Percentiles rank a stretch among this genome's conserved stretches.
Conservation (phyloP, 1,284 basidiomycete species). For the Hymenochaete sp. region DNA sequence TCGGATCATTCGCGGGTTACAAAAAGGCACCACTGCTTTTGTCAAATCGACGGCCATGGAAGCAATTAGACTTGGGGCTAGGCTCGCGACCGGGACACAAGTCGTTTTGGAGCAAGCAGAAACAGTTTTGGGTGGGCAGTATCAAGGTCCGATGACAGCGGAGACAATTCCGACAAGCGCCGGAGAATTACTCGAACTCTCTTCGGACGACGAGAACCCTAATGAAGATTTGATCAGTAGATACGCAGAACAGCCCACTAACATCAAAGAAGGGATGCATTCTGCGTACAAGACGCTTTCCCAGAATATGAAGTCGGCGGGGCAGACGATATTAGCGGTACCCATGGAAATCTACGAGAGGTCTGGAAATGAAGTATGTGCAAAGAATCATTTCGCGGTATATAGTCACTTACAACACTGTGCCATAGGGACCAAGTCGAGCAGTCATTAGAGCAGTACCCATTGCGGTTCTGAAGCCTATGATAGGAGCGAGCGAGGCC, state of each 20-base stretch:
- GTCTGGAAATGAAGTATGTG: conserved; percentile 73
- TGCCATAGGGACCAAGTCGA: conserved; percentile 72
- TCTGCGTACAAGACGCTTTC: conserved; percentile 82
- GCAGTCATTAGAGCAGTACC: conserved; percentile 94
- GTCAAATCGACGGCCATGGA: conserved; percentile 91
- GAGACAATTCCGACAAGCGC: conserved; percentile 42
- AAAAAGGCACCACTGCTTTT: conserved; percentile 88
- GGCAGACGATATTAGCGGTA: conserved; percentile 96
- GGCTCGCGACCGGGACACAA: conserved; percentile 92
- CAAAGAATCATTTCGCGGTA: conserved; percentile 1
- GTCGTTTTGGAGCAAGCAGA: conserved; percentile 96
- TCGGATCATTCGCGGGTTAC: conserved; percentile 85
- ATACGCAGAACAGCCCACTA: conserved; percentile 85
- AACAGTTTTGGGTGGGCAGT: conserved; percentile 78
- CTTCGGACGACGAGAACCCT: conserved; percentile 35
- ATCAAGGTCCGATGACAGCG: conserved; percentile 53
- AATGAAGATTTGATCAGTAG: conserved; percentile 60
- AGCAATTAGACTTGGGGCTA: conserved; percentile 91
- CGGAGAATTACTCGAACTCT: conserved; percentile 22
- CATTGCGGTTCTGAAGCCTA: conserved; percentile 91
- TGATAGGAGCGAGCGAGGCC: conserved; percentile 95
- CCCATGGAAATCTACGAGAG: conserved; percentile 99
- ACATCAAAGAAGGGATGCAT: conserved; percentile 82
- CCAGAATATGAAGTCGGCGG: conserved; percentile 83
- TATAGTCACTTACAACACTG: background rate